Base-by-base conservation (phyloP, 768 basidiomycete species). In the Tricholoma sp. region DNA sequence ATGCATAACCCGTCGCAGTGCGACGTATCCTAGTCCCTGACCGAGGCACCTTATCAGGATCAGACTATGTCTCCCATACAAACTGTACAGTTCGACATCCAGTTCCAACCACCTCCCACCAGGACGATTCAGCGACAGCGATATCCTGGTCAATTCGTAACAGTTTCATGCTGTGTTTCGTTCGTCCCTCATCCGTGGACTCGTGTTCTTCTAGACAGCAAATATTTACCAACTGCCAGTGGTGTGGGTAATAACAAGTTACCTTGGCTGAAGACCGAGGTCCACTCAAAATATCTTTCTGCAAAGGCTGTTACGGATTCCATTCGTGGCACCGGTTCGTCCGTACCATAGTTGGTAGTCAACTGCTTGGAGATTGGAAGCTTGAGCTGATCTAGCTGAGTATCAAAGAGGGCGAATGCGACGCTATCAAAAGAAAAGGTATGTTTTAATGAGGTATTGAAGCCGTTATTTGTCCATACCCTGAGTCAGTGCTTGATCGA, bases 341-440 rank as follows among this genome's bases (percentile, higher is more conserved):
- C 56, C 24, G 15, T 36, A 32, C 54, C 56, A 20, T 32, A 3
- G 42, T 55, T 15, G n/a, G 55, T 54, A 42, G 57, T 45, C 2
- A 70, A 70, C 24, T 61, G 58, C 31, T 72, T 76, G 28, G 76
- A 62, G 11, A 84, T 67, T 1, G 85, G 82, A 2, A 85, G 69
- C 56, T 70, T 75, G 50, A 85, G 61, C n/a, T 72, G 63, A 49
- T 76, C 72, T n/a, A 88, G 61, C 28, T 71, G 72, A 20, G 83
- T 81, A 63, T 89, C 87, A 60, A 89, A 89, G 13, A 89, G 65
- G 12, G 74, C 80, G 28, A 88, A 65, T 20, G 71, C 61, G 13
- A 53, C 51, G 9, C 54, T 56, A 10, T 39, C 6, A 34, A 17
- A 18, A 34, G 8, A 20, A 32, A 33, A 52, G 31, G 42, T 34